Evolutionary conservation across 2,329 filamentous ascomycete species (phyloP), one percentile per base, ranked within the genome.

Genomic region (Trichoderma koningii): DNA sequence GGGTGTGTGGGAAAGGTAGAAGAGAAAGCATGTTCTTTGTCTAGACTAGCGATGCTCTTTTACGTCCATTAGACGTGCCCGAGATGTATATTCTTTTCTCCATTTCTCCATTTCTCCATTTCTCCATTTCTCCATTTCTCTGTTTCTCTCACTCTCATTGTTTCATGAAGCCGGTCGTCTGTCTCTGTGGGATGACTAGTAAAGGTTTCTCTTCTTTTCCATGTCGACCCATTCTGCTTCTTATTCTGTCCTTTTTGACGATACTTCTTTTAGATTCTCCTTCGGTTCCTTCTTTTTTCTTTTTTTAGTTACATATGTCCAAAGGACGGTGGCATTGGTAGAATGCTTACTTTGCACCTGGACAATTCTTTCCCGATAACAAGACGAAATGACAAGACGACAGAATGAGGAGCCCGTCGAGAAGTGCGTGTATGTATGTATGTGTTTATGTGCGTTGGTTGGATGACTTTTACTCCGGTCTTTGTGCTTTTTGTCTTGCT

Each of bases 1-100:
- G 14, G 34, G 23, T 23, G 7, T 34, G 10, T 23, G n/a, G 21
- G 21, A 14, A 55, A 21, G 41, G 47, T 10, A 52, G 45, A 26
- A 38, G 34, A 45, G 28, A 44, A 30, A 44, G 19, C 41, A 42
- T 42, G 50, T 34, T 53, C 60, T 63, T 63, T 63, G 60, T 63
- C 50, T 55, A 63, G 50, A 47, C 26, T 63, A 63, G 60, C 60
- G 50, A 21, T 17, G 30, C 15, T 34, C 51, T 61, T 53, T 47
- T 63, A 53, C 41, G 41, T 63, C 41, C 60, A 55, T 63, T 42
- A 3, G 50, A 48, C 60, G 50, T 55, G 38, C 60, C 60, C 23
- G 28, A 45, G 48, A 28, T 63, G 60, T 63, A 63, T 55, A 45
- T 55, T 55, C 28, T 52, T 19, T 19, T 38, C 50, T 53, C 26